Evolutionary conservation across 176 grass and related monocot species (phyloP).

Genomic region (Rhipidocladum racemiflorum): DNA sequence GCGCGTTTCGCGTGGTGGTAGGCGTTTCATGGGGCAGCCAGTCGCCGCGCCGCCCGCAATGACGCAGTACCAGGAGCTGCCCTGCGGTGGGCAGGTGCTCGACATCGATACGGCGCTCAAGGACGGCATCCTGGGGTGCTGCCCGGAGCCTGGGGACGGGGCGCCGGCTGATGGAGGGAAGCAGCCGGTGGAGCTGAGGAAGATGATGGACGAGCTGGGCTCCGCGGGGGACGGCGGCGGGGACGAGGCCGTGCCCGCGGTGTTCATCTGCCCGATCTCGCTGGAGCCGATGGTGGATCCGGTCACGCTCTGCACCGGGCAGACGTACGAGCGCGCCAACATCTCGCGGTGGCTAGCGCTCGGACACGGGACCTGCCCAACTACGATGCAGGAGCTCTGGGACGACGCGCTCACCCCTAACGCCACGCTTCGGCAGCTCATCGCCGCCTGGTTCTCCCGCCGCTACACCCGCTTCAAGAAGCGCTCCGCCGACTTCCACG

Average conservation of each 20-base stretch:
- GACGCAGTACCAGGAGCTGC: constrained; percentile 80
- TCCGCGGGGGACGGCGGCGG: constrained; percentile 52
- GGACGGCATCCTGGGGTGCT: constrained; percentile 78
- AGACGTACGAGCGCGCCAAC: constrained; percentile 92
- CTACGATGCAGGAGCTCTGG: constrained; percentile 99
- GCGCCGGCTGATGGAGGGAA: constrained; percentile 38
- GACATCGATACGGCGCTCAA: constrained; percentile 96
- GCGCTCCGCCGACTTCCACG: constrained; percentile 86
- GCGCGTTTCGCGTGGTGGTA: background rate
- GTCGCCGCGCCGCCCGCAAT: constrained; percentile 35
- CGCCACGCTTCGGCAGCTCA: constrained; percentile 80
- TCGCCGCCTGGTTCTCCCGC: constrained; percentile 92
- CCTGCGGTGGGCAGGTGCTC: constrained; percentile 83
- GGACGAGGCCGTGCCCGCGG: constrained; percentile 64
- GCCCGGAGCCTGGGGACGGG: constrained; percentile 29
- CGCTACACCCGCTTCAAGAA: constrained; percentile 83
- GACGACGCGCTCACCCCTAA: constrained; percentile 84
- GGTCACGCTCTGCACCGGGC: constrained; percentile 94
- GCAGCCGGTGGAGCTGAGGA: constrained; percentile 61
- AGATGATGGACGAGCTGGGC: constrained; percentile 95
- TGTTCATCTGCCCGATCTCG: constrained; percentile 98
- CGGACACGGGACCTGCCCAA: constrained; percentile 91
- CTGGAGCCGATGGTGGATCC: constrained; percentile 99
- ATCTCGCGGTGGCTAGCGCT: constrained; percentile 81
- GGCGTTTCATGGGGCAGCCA: background rate